Evolutionary conservation across 352 stramenopile genomes (phyloP).

Genomic region (Pythium phragmiticola): DNA sequence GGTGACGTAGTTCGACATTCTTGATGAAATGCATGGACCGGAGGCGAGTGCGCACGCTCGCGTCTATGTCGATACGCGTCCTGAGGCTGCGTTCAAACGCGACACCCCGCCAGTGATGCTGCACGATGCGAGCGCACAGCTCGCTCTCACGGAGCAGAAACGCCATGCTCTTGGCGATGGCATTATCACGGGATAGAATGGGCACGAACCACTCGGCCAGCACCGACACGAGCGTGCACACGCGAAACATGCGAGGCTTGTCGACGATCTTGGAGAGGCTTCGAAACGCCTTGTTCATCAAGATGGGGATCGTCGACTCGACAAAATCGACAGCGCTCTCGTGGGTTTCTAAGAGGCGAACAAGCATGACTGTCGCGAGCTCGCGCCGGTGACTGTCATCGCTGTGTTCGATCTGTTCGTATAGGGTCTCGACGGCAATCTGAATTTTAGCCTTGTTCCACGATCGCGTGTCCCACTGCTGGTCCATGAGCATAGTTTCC

Average conservation of each 20-base stretch:
- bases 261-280: slow-evolving; percentile 59
- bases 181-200: slow-evolving; percentile 64
- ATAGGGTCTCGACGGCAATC: slow-evolving; percentile 62
- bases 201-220: slow-evolving; percentile 63
- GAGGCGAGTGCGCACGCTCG: slow-evolving; percentile 47
- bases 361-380: slow-evolving; percentile 68
- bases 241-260: slow-evolving; percentile 52
- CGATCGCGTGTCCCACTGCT: slow-evolving; percentile 75
- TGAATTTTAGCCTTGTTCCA: slow-evolving; percentile 68
- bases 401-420: slow-evolving; percentile 57
- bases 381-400: slow-evolving; percentile 40
- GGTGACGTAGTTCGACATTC: slow-evolving; percentile 62
- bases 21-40: slow-evolving; percentile 77
- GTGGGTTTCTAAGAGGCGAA: slow-evolving; percentile 63
- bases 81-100: slow-evolving; percentile 52
- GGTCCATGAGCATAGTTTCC: slow-evolving; percentile 74
- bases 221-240: slow-evolving; percentile 47
- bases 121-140: slow-evolving; percentile 64
- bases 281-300: slow-evolving; percentile 76
- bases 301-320: slow-evolving; percentile 60
- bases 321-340: slow-evolving; percentile 64
- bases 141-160: slow-evolving; percentile 65
- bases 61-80: slow-evolving; percentile 41
- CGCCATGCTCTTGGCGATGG: slow-evolving; percentile 43
- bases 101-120: slow-evolving; percentile 73